phyloP scores from a whole-genome alignment of 441 rosid species.

The Eruca vesicaria region DNA sequence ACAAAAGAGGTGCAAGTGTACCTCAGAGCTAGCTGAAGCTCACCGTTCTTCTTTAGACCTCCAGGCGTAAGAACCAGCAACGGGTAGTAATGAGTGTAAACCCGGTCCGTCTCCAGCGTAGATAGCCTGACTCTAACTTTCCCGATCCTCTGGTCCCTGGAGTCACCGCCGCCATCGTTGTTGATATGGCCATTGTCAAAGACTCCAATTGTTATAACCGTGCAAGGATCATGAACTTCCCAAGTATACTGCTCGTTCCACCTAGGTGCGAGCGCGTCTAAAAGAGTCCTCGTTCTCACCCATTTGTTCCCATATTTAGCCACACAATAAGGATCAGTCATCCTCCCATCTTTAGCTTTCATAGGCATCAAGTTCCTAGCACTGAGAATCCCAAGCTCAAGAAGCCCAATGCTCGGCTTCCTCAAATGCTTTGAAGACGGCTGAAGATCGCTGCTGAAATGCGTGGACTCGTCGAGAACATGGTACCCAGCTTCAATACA shows the following conservation, averaged over 20 bases:
- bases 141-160: constrained; percentile 58
- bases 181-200: constrained; percentile 58
- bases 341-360: constrained; percentile 56
- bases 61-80: constrained; percentile 49
- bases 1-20: constrained; percentile 65
- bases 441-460: constrained; percentile 73
- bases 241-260: constrained; percentile 79
- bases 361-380: constrained; percentile 59
- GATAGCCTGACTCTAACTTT: constrained; percentile 71
- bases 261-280: constrained; percentile 50
- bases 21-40: constrained; percentile 62
- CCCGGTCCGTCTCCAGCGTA: constrained; percentile 55
- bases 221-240: constrained; percentile 72
- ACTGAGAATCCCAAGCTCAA: constrained; percentile 64
- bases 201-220: constrained; percentile 60
- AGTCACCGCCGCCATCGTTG: constrained; percentile 64
- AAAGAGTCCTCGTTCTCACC: constrained; percentile 65
- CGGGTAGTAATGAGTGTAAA: constrained; percentile 70
- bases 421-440: constrained; percentile 57
- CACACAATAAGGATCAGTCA: constrained; percentile 63
- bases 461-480: constrained; percentile 68
- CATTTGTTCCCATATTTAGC: constrained; percentile 79
- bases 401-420: constrained; percentile 55
- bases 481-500: constrained; percentile 64
- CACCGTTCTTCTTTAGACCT: constrained; percentile 64